Conservation (phyloP, 2,329 filamentous ascomycete species). For the Talaromyces sp. region DNA sequence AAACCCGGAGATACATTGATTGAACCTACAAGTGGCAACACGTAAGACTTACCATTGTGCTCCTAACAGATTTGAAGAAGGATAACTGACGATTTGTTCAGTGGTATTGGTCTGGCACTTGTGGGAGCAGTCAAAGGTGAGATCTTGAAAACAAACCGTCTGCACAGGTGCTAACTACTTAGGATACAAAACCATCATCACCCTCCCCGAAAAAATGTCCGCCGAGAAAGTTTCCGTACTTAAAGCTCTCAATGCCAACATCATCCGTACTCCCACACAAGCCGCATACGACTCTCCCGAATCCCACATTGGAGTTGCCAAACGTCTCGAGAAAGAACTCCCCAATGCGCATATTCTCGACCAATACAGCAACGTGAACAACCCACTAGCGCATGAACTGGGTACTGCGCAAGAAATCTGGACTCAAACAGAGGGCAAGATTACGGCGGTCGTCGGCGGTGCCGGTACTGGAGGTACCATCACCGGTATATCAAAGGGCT, state of each 20-base stretch:
- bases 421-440: constrained; percentile 77
- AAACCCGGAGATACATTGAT: constrained; percentile 97
- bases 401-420: constrained; percentile 97
- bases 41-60: constrained; percentile 43
- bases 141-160: too few species aligned
- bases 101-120: constrained; percentile 86
- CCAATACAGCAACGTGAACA: constrained; percentile 89
- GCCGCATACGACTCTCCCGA: constrained; percentile 93
- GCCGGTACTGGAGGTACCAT: constrained; percentile 96
- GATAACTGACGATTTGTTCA: constrained; percentile 23
- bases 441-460: constrained; percentile 82
- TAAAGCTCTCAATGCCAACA: constrained; percentile 89
- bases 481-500: constrained; percentile 77
- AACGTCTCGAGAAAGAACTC: constrained; percentile 86
- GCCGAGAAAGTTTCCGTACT: constrained; percentile 96
- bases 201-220: constrained; percentile 98
- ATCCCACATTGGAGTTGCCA: constrained; percentile 93
- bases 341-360: constrained; percentile 96
- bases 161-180: background rate
- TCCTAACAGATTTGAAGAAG: background rate
- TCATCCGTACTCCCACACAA: constrained; percentile 94
- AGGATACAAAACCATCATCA: constrained; percentile 96
- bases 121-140: constrained; percentile 83
- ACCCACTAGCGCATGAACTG: constrained; percentile 87
- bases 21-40: constrained; percentile 97